Evolutionary conservation across 1,284 basidiomycete species (phyloP).

Genomic region (Cerrena zonata): DNA sequence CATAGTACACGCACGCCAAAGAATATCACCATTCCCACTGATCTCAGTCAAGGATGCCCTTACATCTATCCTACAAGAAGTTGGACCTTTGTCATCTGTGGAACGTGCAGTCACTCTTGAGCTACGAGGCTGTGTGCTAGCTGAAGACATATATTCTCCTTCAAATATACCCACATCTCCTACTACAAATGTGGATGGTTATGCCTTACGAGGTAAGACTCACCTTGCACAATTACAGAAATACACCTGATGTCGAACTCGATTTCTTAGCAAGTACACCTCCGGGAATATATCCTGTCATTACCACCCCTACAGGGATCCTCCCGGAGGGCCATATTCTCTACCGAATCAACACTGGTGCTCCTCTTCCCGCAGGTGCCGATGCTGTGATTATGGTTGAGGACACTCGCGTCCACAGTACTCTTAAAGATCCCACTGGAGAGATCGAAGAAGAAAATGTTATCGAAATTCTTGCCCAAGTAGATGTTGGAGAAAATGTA

Average conservation of each 20-base stretch:
- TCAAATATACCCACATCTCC: constrained; percentile 55
- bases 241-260: too few species aligned
- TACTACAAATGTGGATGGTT: constrained; percentile 85
- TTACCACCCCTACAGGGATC: constrained; percentile 44
- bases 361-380: constrained; percentile 66
- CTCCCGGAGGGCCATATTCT: constrained; percentile 47
- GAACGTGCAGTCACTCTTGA: constrained; percentile 40
- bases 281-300: constrained; percentile 65
- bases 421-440: constrained; percentile 27
- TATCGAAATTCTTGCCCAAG: constrained; percentile 61
- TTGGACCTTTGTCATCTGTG: constrained; percentile 33
- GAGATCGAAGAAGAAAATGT: constrained; percentile 59
- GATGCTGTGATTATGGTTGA: constrained; percentile 89
- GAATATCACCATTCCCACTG: constrained; percentile 73
- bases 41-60: constrained; percentile 66
- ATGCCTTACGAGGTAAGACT: constrained; percentile 65
- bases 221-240: neutral
- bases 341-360: constrained; percentile 77
- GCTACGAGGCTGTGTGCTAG: constrained; percentile 66
- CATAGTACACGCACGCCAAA: constrained; percentile 60
- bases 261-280: constrained; percentile 49
- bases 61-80: constrained; percentile 46
- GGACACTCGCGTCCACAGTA: constrained; percentile 70
- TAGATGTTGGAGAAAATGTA: constrained; percentile 68
- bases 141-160: constrained; percentile 65